Base-by-base conservation (phyloP, 2,329 filamentous ascomycete genomes). In the Rhynchosporium agropyri region DNA sequence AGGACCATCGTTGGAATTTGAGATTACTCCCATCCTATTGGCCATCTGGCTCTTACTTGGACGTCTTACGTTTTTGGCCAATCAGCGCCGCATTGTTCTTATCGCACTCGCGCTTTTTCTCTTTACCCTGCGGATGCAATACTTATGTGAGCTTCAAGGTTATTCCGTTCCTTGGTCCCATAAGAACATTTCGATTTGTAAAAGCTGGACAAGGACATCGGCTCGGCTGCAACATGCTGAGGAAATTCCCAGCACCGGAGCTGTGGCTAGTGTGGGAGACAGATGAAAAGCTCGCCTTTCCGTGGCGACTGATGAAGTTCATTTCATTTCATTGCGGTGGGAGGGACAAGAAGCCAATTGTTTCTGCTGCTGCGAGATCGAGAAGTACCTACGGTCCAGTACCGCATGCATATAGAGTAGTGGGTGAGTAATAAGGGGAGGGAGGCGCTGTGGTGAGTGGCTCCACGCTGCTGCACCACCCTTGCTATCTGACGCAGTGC, bases 111-210 rank as follows among this genome's bases (percentile, higher is more conserved):
- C 31, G 43, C 54, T 33, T 9, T 56, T 43, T 38, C 38, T 38
- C 53, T 40, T 40, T 40, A 57, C 26, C 54, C 54, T 28, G 54
- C 54, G 38, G 53, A 57, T 7, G 15, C 38, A 33, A 40, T 40
- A 20, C 20, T 20, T 20, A 20, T 20, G 46, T 45, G 38, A 29
- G 54, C 40, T 57, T 40, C 54, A 45, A 40, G 54, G 58, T 56
- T 36, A 28, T 42, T n/a, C 40, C 45, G 29, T 58, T 50, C 55
- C 65, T 48, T 65, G 60, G 64, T 55, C 66, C 64, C 61, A 58
- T 67, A 58, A 68, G 33, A 67, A 62, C 26, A 53, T 67, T 68
- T 69, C 60, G 43, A 68, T 69, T 69, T 67, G 64, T 65, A 67
- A 69, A 51, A 64, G 33, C 36, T 60, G 38, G 40, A 43, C 38